Evolutionary conservation across 305 asterid genomes (phyloP).

Genomic region (Fraxinus platypoda): DNA sequence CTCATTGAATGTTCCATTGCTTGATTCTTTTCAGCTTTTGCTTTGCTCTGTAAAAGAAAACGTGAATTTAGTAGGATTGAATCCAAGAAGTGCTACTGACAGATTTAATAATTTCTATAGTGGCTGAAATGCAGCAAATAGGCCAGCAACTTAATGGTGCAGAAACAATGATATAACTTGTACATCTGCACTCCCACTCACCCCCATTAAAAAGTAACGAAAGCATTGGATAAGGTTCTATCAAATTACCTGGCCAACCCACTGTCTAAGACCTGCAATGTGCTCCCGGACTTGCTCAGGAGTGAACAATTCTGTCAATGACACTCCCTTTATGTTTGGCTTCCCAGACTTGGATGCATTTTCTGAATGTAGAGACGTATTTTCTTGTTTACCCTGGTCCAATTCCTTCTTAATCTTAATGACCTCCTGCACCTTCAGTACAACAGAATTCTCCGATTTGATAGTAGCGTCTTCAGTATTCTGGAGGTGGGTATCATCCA

Average conservation of each 20-base stretch:
- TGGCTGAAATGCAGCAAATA: conserved; percentile 14
- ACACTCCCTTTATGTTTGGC: conserved; percentile 87
- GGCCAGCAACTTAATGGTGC: conserved; percentile 19
- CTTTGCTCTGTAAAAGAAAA: conserved; percentile 70
- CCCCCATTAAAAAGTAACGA: conserved; percentile 7
- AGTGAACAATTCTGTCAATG: conserved; percentile 88
- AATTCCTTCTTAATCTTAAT: conserved; percentile 58
- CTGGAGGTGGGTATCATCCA: conserved; percentile 39
- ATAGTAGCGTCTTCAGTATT: conserved; percentile 46
- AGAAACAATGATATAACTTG: conserved; percentile 12
- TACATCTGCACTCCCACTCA: neutral
- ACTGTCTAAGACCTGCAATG: conserved; percentile 81
- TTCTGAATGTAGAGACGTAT: conserved; percentile 50
- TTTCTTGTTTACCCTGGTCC: conserved; percentile 57
- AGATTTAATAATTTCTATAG: conserved; percentile 7
- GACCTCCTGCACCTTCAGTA: conserved; percentile 43
- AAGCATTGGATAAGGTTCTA: conserved; percentile 10
- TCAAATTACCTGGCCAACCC: conserved; percentile 96
- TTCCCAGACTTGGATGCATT: conserved; percentile 80
- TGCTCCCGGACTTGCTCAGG: conserved; percentile 93
- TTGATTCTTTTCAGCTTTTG: conserved; percentile 93
- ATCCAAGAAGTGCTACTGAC: conserved; percentile 11
- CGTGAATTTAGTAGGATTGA: conserved; percentile 14
- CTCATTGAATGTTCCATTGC: conserved; percentile 91
- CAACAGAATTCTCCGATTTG: conserved; percentile 43